Percentiles rank a stretch among this genome's conserved stretches.
Conservation (phyloP, 2,329 filamentous ascomycete genomes). For the Hymenoscyphus occultus region DNA sequence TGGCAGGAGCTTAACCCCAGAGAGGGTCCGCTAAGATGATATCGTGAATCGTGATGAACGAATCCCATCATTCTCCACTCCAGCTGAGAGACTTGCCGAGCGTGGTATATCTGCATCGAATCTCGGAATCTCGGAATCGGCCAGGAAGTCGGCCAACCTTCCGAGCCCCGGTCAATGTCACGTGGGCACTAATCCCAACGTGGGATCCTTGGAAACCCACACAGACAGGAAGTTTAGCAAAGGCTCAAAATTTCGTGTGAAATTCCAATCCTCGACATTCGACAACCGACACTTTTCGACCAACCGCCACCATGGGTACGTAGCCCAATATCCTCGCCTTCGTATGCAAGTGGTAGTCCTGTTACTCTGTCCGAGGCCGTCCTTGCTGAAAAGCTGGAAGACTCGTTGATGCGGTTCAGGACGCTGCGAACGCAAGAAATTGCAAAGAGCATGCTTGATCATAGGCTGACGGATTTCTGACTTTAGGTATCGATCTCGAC, state of each 20-base stretch:
- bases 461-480: constrained; percentile 58
- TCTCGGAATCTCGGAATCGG: no score
- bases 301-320: constrained; percentile 39
- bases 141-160: no score
- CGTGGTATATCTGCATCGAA: no score
- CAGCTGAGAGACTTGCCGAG: not conserved
- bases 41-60: no score
- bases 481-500: constrained; percentile 68
- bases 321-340: constrained; percentile 34
- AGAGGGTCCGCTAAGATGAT: not conserved
- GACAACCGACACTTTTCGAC: constrained; percentile 28
- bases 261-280: constrained; percentile 5
- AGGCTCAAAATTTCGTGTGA: not conserved
- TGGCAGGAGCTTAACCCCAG: not conserved
- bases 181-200: no score
- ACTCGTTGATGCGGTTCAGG: constrained; percentile 25
- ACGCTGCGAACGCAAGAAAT: constrained; percentile 36
- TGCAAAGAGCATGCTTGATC: constrained; percentile 61
- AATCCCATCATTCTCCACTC: not conserved
- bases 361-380: constrained; percentile 22
- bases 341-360: constrained; percentile 37
- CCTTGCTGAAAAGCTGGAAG: constrained; percentile 23
- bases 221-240: no score
- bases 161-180: no score
- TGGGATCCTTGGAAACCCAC: no score